Conservation (phyloP, 1,284 basidiomycete species). For the Mycena sp. region DNA sequence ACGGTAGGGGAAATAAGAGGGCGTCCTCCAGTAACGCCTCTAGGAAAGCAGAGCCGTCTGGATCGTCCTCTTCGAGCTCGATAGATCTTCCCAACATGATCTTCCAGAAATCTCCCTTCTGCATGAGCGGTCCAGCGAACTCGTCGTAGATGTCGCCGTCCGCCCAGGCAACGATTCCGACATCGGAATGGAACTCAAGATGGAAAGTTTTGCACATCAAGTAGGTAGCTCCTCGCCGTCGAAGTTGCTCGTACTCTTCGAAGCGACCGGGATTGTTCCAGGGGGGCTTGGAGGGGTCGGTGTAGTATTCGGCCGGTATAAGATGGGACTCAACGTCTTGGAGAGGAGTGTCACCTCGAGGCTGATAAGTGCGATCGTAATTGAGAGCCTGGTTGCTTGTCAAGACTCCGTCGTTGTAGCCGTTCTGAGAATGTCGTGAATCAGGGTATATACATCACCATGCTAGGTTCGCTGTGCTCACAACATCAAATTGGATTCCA, state of each 20-base stretch:
- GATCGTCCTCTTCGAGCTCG: conserved; percentile 14
- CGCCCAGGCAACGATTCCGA: conserved; percentile 17
- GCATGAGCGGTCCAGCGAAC: conserved; percentile 19
- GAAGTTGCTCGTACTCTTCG: conserved; percentile 6
- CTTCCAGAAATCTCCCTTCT: conserved; percentile 19
- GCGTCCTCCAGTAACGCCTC: conserved; percentile 15
- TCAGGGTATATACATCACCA: background rate
- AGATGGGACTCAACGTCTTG: background rate
- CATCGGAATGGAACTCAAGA: conserved; percentile 10
- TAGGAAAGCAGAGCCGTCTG: conserved; percentile 1
- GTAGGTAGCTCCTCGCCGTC: conserved; percentile 6
- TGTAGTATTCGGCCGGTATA: background rate
- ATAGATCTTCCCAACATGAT: conserved; percentile 15
- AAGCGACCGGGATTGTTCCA: no score
- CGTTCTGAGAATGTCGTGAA: background rate
- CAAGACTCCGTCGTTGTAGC: conserved; percentile 1
- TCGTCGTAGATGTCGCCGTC: conserved; percentile 19
- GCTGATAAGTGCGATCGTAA: conserved; percentile 4
- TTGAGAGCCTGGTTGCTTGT: conserved; percentile 8
- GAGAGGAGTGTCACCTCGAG: conserved; percentile 16
- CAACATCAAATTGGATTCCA: conserved; percentile 12
- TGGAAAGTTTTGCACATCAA: conserved; percentile 20
- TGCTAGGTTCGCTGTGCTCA: background rate
- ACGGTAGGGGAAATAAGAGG: background rate
- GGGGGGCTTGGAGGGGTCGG: no score